phyloP scores from a whole-genome alignment of 139 green algal species.

The Coelastrella sp. region DNA sequence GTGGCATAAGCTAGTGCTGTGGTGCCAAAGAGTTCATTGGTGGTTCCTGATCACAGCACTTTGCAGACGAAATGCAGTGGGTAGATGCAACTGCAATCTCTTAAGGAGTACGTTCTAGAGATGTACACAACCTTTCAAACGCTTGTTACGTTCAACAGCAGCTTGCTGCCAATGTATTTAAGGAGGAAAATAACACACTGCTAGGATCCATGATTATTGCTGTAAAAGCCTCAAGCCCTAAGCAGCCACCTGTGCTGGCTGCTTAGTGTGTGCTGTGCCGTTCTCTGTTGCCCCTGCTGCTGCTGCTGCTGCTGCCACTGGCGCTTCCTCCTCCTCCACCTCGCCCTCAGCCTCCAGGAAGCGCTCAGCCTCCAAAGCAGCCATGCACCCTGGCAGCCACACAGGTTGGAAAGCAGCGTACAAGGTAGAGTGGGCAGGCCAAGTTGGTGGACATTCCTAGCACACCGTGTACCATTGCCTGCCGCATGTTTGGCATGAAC shows the following conservation, averaged over 20 bases:
- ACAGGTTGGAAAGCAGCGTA: no score
- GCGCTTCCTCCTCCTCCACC: slow-evolving; percentile 27
- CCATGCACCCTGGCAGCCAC: slow-evolving; percentile 71
- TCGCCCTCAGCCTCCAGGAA: slow-evolving; percentile 61
- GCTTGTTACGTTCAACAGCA: no score
- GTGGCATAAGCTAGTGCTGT: no score
- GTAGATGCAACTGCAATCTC: no score
- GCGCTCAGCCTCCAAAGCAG: slow-evolving; percentile 79
- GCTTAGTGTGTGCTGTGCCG: background rate
- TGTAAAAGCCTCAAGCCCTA: background rate
- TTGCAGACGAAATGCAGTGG: no score
- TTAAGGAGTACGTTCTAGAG: no score
- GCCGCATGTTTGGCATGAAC: background rate
- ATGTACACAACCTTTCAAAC: no score
- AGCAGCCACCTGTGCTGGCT: background rate
- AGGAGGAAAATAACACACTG: no score
- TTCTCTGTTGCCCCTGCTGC: background rate
- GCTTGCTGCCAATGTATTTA: no score
- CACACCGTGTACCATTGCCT: background rate
- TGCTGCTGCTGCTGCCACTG: background rate
- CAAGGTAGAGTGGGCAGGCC: background rate
- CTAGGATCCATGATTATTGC: no score
- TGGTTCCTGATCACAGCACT: no score
- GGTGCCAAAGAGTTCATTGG: no score
- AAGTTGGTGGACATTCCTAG: background rate